A percentile compares a stretch with the other conserved stretches of the same genome.
Conservation (phyloP, 2,329 filamentous ascomycete species). For the Ophiocordyceps camponoti-saundersi region DNA sequence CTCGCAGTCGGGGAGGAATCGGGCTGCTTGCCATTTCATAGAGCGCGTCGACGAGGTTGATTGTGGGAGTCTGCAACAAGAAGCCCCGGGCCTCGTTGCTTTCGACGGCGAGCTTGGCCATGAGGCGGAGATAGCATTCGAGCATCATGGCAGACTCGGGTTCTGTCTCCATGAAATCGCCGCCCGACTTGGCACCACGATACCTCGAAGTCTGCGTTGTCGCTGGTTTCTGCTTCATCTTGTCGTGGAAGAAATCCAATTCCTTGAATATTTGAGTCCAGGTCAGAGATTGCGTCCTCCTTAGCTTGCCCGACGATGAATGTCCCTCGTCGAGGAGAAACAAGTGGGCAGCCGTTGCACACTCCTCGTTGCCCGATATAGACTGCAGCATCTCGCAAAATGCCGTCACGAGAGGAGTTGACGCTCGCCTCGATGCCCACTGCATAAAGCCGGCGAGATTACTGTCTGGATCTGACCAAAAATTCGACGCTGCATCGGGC, state of each 20-base stretch:
- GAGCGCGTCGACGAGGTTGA: constrained; percentile 56
- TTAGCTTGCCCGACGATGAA: constrained; percentile 58
- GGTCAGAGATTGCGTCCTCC: constrained; percentile 69
- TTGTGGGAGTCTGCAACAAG: constrained; percentile 47
- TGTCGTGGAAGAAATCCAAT: constrained; percentile 65
- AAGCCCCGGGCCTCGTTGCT: constrained; percentile 57
- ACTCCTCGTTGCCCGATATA: constrained; percentile 66
- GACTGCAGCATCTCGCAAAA: constrained; percentile 94
- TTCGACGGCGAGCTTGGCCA: constrained; percentile 63
- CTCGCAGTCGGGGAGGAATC: constrained; percentile 61
- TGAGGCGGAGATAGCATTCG: constrained; percentile 78
- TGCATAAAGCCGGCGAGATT: constrained; percentile 90
- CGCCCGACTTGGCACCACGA: constrained; percentile 41
- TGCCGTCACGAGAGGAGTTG: constrained; percentile 86
- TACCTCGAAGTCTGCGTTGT: constrained; percentile 21
- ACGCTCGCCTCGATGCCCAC: constrained; percentile 90
- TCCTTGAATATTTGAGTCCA: constrained; percentile 91
- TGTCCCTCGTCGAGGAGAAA: constrained; percentile 79
- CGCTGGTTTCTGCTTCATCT: constrained; percentile 56
- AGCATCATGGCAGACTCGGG: constrained; percentile 94
- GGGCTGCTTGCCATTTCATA: constrained; percentile 64
- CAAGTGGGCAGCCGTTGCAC: constrained; percentile 69
- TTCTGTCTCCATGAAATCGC: constrained; percentile 60
- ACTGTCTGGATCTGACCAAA: constrained; percentile 85
- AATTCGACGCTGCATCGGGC: constrained; percentile 67